Evolutionary conservation across 805 yeast species (phyloP).

Genomic region (Nakazawaea siamensis): DNA sequence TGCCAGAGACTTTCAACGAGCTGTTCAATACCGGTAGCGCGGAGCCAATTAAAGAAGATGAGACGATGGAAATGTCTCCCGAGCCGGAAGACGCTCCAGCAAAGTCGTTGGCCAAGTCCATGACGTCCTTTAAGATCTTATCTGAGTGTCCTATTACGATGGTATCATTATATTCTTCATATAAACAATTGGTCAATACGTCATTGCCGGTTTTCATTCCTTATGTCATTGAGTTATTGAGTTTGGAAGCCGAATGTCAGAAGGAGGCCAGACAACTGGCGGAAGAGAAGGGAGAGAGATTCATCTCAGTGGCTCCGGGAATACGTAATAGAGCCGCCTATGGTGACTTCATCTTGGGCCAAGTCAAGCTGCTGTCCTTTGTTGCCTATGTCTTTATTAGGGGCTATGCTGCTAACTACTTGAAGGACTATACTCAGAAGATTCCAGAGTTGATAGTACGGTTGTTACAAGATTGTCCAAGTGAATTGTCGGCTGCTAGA

Average conservation of each 20-base stretch:
- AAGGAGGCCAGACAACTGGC: constrained; percentile 52
- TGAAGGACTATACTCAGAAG: constrained; percentile 47
- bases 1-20: constrained; percentile 65
- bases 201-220: constrained; percentile 77
- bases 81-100: constrained; percentile 31
- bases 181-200: constrained; percentile 63
- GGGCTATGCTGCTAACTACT: constrained; percentile 62
- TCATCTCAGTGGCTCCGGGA: constrained; percentile 65
- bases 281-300: constrained; percentile 46
- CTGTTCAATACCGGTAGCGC: not conserved
- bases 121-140: constrained; percentile 80
- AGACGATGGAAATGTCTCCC: constrained; percentile 28
- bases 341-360: constrained; percentile 86
- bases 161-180: constrained; percentile 85
- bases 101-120: constrained; percentile 54
- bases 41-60: not conserved
- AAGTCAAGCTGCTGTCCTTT: constrained; percentile 93
- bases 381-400: constrained; percentile 87
- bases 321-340: constrained; percentile 72
- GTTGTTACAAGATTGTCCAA: constrained; percentile 89
- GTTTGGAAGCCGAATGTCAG: constrained; percentile 79
- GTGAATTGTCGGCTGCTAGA: constrained; percentile 84
- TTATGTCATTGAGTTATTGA: constrained; percentile 63
- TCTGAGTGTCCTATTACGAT: constrained; percentile 97
- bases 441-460: constrained; percentile 87